Base-by-base conservation (phyloP, 164 flowering plant genomes). In the Saururus chinensis region DNA sequence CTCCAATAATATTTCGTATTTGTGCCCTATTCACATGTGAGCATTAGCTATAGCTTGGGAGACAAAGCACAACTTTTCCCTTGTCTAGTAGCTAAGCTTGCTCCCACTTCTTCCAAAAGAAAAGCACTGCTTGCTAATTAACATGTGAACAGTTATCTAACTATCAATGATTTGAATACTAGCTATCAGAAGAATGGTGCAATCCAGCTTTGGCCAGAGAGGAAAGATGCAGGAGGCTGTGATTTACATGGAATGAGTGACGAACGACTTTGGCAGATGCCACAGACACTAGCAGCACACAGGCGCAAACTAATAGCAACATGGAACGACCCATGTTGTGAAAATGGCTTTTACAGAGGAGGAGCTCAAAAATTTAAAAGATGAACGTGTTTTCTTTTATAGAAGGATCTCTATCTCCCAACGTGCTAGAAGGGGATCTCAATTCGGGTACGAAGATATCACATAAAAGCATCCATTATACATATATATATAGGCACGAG, bases 201-300 rank as follows among this genome's bases (percentile, higher is more conserved):
- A 30, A 45, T 10, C 49, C 49, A 12, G 17, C n/a, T n/a, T n/a
- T 45, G 17, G 2, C 4, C 49, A 45, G 14, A 17, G 17, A 19
- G 4, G n/a, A 41, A 23, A 61, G 37, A 30, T 1, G 9, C 4
- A 8, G 24, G 59, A 19, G 17, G 12, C 48, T 23, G 37, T 30
- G 37, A 30, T 2, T 72, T 73, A 73, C 76, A 56, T 66, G 21
- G 60, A 73, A 64, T 22, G 66, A 63, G 51, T 70, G 76, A 65
- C 66, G 54, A 30, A 73, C 73, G 22, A 73, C 22, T 30, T 45
- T 51, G 0, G 66, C 73, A 10, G 68, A 66, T 22, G 70, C 64
- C 37, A 6, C 19, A 40, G 21, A 30, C 11, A 17, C 59, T 11
- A 73, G 63, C 20, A 72, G 20, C 4, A 61, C 30, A 12, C 64